These are phyloP conservation scores for Talaromyces thailandensis DNA, from an alignment of 495 filamentous ascomycete genomes.

Conservation along the genomic window DNA sequence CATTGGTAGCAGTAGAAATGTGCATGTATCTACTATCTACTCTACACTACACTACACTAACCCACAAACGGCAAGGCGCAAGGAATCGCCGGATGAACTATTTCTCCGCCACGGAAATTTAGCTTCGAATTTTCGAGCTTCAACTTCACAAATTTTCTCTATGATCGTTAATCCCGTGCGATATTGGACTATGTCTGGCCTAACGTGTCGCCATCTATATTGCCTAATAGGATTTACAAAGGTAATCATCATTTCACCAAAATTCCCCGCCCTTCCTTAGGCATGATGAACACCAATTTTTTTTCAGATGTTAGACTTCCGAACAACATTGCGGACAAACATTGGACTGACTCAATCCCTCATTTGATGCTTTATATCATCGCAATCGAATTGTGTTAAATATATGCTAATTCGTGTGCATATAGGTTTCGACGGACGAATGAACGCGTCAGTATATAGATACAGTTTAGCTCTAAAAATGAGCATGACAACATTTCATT, in stretches of 20 bases:
- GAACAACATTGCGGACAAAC: conserved; percentile 3
- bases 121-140: background rate
- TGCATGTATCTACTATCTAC: too few species aligned
- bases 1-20: too few species aligned
- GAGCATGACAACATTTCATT: background rate
- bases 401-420: background rate
- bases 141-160: background rate
- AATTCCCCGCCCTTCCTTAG: background rate
- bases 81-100: background rate
- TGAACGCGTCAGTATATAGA: background rate
- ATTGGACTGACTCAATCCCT: background rate
- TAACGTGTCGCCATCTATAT: background rate
- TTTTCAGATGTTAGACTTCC: conserved; percentile 5
- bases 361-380: background rate
- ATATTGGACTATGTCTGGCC: background rate
- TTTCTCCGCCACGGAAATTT: background rate
- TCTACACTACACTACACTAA: too few species aligned
- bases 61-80: background rate
- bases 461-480: background rate
- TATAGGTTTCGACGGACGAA: background rate
- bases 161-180: background rate
- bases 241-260: background rate
- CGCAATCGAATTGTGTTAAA: background rate
- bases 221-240: background rate
- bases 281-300: conserved; percentile 2